Evolutionary conservation across 2,329 filamentous ascomycete genomes (phyloP).

Genomic region (Knoxdaviesia capensis): DNA sequence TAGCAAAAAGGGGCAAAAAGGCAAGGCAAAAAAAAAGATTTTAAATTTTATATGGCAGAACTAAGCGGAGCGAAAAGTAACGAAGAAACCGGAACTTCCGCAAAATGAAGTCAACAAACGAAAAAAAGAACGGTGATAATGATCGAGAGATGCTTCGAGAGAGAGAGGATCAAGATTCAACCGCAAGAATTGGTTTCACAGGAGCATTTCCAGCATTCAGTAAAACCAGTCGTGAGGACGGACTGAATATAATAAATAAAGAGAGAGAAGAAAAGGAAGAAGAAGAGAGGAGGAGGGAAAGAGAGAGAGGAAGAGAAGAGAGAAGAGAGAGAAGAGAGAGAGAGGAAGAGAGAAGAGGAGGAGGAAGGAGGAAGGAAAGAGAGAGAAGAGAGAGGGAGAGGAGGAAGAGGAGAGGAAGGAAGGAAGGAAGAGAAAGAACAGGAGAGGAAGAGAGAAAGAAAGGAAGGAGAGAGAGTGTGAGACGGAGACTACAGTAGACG

Average conservation of each 20-base stretch:
- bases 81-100: too few species aligned
- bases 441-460: slow-evolving; percentile 1
- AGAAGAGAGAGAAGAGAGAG: background rate
- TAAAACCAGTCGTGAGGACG: too few species aligned
- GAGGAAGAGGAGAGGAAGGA: slow-evolving; percentile 6
- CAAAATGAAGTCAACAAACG: too few species aligned
- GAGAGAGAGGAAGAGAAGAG: background rate
- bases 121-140: too few species aligned
- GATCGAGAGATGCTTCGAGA: too few species aligned
- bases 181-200: too few species aligned
- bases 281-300: background rate
- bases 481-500: background rate
- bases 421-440: slow-evolving; percentile 4
- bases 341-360: slow-evolving; percentile 3
- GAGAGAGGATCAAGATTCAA: too few species aligned
- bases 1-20: background rate
- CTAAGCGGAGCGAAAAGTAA: too few species aligned
- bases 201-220: too few species aligned
- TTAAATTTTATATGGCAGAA: too few species aligned
- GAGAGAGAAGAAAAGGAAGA: background rate
- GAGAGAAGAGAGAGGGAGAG: slow-evolving; percentile 6
- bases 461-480: background rate
- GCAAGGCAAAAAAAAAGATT: background rate
- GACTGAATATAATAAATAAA: background rate
- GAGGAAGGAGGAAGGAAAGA: slow-evolving; percentile 3